Evolutionary conservation across 345 rosid species (phyloP).

Genomic region (Noccaea caerulescens): DNA sequence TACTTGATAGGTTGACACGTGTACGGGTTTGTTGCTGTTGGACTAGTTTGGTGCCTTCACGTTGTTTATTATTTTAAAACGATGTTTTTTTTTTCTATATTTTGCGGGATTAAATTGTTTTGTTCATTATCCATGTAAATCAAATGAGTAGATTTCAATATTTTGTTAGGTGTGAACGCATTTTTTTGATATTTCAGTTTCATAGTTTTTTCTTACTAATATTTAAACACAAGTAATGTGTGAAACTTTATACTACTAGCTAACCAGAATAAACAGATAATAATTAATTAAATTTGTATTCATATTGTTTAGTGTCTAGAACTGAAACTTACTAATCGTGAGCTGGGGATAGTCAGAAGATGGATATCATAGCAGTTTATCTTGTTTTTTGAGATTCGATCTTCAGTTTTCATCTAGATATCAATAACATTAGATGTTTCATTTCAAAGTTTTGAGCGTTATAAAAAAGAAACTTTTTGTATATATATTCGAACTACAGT

Average conservation of each 20-base stretch:
- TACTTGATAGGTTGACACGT: conserved; percentile 56
- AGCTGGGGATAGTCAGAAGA: background rate
- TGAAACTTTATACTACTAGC: conserved; percentile 30
- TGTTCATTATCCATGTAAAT: conserved; percentile 41
- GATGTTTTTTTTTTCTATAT: background rate
- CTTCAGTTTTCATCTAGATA: no score
- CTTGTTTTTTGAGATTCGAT: no score
- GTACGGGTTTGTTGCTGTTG: conserved; percentile 37
- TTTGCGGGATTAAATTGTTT: conserved; percentile 19
- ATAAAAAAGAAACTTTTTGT: no score
- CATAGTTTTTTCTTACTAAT: background rate
- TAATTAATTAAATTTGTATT: background rate
- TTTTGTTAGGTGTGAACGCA: conserved; percentile 35
- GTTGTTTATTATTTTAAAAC: conserved; percentile 36
- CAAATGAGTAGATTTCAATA: conserved; percentile 29
- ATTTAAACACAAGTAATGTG: conserved; percentile 36
- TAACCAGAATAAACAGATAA: background rate
- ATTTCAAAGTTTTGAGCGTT: background rate
- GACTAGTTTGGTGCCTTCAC: conserved; percentile 60
- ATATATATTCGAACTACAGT: no score
- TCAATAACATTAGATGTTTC: background rate
- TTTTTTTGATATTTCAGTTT: conserved; percentile 10
- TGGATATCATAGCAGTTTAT: background rate
- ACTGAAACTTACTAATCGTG: background rate
- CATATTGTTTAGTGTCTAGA: conserved; percentile 5